Base-by-base conservation (phyloP, 2,329 filamentous ascomycete species). In the Aspergillus aculeatus region DNA sequence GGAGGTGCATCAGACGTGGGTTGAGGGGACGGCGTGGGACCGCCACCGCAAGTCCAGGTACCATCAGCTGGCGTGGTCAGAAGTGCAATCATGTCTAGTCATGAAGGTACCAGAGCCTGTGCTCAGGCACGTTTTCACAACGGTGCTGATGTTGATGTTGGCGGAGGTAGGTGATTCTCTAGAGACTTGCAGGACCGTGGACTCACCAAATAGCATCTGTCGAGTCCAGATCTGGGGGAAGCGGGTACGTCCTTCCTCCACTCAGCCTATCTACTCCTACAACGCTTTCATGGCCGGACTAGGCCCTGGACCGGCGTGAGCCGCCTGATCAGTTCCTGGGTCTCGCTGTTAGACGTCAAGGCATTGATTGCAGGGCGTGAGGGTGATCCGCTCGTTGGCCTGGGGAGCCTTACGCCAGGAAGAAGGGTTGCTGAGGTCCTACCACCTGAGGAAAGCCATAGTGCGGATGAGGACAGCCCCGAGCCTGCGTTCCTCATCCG, bases 361-460 rank as follows among this genome's bases (percentile, higher is more conserved):
- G 65, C 73, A 23, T 62, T 75, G 6, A 72, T 75, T 19, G 73
- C 73, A 23, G 73, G 73, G 24, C 72, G 73, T 19, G 73, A 74
- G 16, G 73, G 73, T 12, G 72, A 75, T 48, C 69, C 71, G 16
- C 64, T 75, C 19, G 56, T 66, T 26, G 71, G 71, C 21, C 52
- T 74, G 19, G 71, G 69, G 10, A 65, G 64, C 14, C 52, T 72
- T 19, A 35, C 49, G 11, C 16, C 23, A 52, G n/a, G 24, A 44
- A n/a, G 16, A 14, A 50, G 48, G 4, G 11, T 14, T 21, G 47
- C 12, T 9, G 50, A 60, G 9, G 32, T 53, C 21, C 14, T 24
- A 56, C 14, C n/a, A 19, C 47, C 4, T 12, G 35, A 44, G 23
- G 56, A 58, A 23, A 64, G 38, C 54, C 50, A n/a, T 16, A 19